Evolutionary conservation across 2,329 filamentous ascomycete genomes (phyloP).

Genomic region (Neonectria hederae): DNA sequence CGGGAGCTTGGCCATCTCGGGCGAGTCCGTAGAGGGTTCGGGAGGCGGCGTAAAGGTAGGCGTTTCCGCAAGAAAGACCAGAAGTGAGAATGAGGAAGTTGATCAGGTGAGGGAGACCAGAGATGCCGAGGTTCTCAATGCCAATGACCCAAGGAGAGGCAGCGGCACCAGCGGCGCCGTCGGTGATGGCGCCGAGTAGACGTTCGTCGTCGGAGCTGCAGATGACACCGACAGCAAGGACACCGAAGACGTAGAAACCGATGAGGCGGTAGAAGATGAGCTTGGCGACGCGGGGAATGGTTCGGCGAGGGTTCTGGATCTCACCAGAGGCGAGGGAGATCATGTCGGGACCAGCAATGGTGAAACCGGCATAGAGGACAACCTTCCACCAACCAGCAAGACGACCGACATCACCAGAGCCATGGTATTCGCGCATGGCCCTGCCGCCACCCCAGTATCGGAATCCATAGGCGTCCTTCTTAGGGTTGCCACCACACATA

Average conservation of each 20-base stretch:
- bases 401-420: conserved; percentile 62
- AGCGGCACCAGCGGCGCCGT: conserved; percentile 63
- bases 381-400: conserved; percentile 66
- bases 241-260: conserved; percentile 74
- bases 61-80: conserved; percentile 55
- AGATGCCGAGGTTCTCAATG: conserved; percentile 62
- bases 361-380: conserved; percentile 75
- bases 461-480: conserved; percentile 71
- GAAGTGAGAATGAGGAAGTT: conserved; percentile 71
- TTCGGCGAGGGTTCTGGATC: conserved; percentile 70
- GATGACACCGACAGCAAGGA: conserved; percentile 64
- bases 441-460: conserved; percentile 59
- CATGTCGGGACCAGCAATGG: conserved; percentile 74
- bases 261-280: conserved; percentile 78
- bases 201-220: conserved; percentile 59
- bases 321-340: conserved; percentile 66
- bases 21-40: conserved; percentile 60
- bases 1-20: conserved; percentile 55
- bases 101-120: conserved; percentile 62
- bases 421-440: conserved; percentile 48
- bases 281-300: conserved; percentile 76
- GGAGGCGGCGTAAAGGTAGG: conserved; percentile 58
- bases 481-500: conserved; percentile 74
- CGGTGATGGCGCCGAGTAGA: conserved; percentile 55
- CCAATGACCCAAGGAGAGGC: conserved; percentile 70